phyloP scores from a whole-genome alignment of 2,329 filamentous ascomycete species.

The Nannizzia gypsea region DNA sequence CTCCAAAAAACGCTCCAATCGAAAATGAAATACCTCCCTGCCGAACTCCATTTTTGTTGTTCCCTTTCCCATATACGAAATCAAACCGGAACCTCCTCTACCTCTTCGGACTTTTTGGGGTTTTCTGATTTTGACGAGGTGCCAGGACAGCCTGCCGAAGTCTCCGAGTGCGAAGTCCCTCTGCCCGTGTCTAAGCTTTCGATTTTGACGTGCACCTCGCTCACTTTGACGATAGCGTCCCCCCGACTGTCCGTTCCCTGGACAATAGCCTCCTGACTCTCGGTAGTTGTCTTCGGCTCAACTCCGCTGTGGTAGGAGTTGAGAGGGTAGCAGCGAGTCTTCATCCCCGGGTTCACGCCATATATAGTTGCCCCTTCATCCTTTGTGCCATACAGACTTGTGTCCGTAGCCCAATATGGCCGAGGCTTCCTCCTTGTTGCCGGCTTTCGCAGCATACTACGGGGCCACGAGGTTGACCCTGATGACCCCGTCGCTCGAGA shows the following conservation, averaged over 20 bases:
- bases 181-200: background rate
- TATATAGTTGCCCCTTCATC: background rate
- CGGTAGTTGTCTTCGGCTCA: background rate
- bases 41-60: no score
- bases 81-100: background rate
- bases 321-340: background rate
- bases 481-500: background rate
- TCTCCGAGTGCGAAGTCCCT: background rate
- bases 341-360: background rate
- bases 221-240: constrained; percentile 2
- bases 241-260: background rate
- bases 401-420: background rate
- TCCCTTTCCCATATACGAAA: background rate
- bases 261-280: constrained; percentile 9
- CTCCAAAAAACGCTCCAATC: no score
- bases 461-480: background rate
- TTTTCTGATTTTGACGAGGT: background rate
- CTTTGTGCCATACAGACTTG: background rate
- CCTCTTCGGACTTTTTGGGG: background rate
- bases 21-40: no score
- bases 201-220: constrained; percentile 6
- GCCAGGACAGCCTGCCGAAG: background rate
- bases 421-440: background rate
- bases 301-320: background rate
- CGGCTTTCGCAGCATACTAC: background rate